phyloP scores from a whole-genome alignment of 495 filamentous ascomycete genomes.

The Cercophora samala region DNA sequence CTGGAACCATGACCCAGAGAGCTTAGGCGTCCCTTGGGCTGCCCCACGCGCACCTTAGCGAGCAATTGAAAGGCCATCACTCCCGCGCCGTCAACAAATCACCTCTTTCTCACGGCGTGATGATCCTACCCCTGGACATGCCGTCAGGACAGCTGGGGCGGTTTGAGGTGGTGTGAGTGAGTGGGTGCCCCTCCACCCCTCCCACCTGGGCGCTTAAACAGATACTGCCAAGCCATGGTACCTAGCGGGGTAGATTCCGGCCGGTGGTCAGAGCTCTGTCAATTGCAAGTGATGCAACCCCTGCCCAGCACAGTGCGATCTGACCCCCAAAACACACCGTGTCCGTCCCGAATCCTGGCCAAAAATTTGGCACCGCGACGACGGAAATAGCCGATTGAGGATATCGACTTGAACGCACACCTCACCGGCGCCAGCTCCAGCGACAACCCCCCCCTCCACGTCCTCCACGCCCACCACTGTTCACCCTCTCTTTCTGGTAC shows the following conservation, averaged over 20 bases:
- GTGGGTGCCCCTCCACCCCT: neutral
- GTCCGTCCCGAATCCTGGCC: slow-evolving; percentile 8
- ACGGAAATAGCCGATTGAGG: slow-evolving; percentile 19
- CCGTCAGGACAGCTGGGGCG: neutral
- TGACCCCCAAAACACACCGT: neutral
- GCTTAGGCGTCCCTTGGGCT: slow-evolving; percentile 1
- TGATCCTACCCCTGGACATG: slow-evolving; percentile 19
- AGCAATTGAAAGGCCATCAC: neutral
- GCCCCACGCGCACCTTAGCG: slow-evolving; percentile 13
- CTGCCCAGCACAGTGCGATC: neutral
- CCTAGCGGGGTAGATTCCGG: slow-evolving; percentile 8
- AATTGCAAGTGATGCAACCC: neutral
- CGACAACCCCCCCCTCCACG: neutral
- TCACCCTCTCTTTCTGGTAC: neutral
- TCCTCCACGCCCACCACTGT: neutral
- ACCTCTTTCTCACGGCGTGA: slow-evolving; percentile 10
- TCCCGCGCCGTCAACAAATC: slow-evolving; percentile 20
- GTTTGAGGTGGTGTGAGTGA: neutral
- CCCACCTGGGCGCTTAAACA: neutral
- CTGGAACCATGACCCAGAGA: slow-evolving; percentile 19
- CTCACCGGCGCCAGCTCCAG: slow-evolving; percentile 8
- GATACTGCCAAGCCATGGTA: neutral
- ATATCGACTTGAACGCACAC: neutral
- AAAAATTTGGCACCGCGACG: slow-evolving; percentile 16
- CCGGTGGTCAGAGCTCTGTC: slow-evolving; percentile 1